phyloP scores from a whole-genome alignment of 1,284 basidiomycete genomes.

The Malassezia pachydermatis region DNA sequence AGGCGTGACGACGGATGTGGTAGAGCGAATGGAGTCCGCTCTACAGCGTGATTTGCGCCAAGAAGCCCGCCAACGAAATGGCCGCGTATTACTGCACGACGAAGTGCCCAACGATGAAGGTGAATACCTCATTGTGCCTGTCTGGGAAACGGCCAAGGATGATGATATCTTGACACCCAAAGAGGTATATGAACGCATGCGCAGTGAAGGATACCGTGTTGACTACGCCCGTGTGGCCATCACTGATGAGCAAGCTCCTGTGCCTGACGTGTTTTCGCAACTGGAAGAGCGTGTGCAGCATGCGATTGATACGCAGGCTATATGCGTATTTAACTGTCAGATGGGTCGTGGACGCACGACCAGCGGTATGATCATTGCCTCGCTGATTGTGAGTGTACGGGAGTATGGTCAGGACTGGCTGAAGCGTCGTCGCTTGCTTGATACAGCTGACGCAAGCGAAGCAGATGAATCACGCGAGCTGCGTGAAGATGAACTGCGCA shows the following conservation, averaged over 20 bases:
- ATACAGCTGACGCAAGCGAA: slow-evolving; percentile 6
- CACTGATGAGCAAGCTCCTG: slow-evolving; percentile 47
- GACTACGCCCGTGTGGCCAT: slow-evolving; percentile 46
- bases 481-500: slow-evolving; percentile 45
- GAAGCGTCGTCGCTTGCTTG: neutral
- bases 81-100: slow-evolving; percentile 77
- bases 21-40: slow-evolving; percentile 81
- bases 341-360: slow-evolving; percentile 47
- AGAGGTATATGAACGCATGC: slow-evolving; percentile 52
- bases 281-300: slow-evolving; percentile 38
- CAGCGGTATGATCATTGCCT: slow-evolving; percentile 46
- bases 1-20: slow-evolving; percentile 79
- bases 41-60: slow-evolving; percentile 81
- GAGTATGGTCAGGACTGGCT: slow-evolving; percentile 31
- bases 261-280: slow-evolving; percentile 43
- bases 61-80: slow-evolving; percentile 64
- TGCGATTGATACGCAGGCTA: slow-evolving; percentile 31
- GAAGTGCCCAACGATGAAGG: slow-evolving; percentile 89
- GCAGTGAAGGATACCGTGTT: slow-evolving; percentile 40
- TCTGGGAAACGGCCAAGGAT: slow-evolving; percentile 74
- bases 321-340: slow-evolving; percentile 45
- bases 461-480: slow-evolving; percentile 31
- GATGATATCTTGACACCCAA: slow-evolving; percentile 85
- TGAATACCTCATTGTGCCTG: slow-evolving; percentile 57
- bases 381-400: slow-evolving; percentile 38